Percentiles rank a stretch among this genome's conserved stretches.
Evolutionary conservation across 257 asterid genomes (phyloP).

Genomic region (Scutellaria minor): DNA sequence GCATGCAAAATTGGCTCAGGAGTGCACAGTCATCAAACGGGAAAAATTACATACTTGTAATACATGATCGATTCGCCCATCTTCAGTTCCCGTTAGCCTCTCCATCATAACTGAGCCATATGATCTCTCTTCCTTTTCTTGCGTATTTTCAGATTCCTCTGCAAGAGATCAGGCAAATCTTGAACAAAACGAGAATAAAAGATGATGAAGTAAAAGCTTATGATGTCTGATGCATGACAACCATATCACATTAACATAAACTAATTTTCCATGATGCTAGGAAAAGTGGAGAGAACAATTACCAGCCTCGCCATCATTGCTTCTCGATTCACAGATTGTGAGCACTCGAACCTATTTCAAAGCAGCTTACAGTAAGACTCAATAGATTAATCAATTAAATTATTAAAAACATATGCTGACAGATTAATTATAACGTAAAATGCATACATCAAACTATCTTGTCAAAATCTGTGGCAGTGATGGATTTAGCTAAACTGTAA

Average conservation of each 20-base stretch:
- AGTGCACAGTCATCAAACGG: background rate
- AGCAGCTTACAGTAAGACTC: conserved; percentile 34
- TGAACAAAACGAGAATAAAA: conserved; percentile 3
- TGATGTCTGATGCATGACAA: background rate
- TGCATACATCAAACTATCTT: background rate
- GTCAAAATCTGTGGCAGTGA: background rate
- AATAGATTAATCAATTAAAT: conserved; percentile 1
- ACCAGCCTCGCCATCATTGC: conserved; percentile 60
- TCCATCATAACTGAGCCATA: conserved; percentile 91
- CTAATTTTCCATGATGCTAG: background rate
- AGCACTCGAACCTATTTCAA: conserved; percentile 76
- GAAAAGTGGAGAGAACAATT: conserved; percentile 27
- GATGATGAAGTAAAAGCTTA: background rate
- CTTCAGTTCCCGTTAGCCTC: conserved; percentile 72
- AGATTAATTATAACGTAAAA: conserved; percentile 13
- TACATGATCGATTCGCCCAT: conserved; percentile 86
- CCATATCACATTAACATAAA: no score
- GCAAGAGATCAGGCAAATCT: conserved; percentile 31
- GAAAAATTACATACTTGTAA: conserved; percentile 66
- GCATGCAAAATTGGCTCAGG: background rate
- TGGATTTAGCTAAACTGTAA: background rate
- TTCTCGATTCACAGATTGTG: conserved; percentile 77
- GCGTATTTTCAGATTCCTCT: conserved; percentile 65
- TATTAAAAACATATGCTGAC: background rate
- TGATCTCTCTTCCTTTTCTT: conserved; percentile 69